Base-by-base conservation (phyloP, 371 early-diverging fungal genomes). In the Mucor mucedo region DNA sequence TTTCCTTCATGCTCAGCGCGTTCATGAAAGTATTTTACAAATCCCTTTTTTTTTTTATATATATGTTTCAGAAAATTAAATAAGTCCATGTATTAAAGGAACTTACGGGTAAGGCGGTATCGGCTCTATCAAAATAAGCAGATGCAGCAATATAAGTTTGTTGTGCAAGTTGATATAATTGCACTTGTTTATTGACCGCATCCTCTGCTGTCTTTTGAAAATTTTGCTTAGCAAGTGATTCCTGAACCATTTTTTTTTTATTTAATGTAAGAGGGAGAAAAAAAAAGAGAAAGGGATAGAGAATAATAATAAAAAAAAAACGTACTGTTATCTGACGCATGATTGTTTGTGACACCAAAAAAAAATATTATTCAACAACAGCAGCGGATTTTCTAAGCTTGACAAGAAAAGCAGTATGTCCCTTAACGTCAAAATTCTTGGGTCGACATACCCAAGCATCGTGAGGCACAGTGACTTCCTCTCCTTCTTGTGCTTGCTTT, bases 391-490 rank as follows among this genome's bases (percentile, higher is more conserved):
- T 87, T 53, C 84, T 74, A 41, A 89, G 68, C 53, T 84, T 84
- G 55, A 87, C 81, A 57, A 88, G 69, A 64, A 88, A 89, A 14
- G 87, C 89, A 2, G 89, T 87, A 63, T 89, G 89, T 2, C 84
- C 85, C 53, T 69, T 60, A 45, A 86, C 82, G 67, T 79, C 71
- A 76, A 78, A 69, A 69, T 72, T 82, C 60, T 79, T 82, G 40
- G 89, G 89, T 49, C 87, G 68, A 60, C 89, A 89, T 2, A 89
- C 70, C 87, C 88, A 88, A 10, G 83, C 30, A 44, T 60, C 60
- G 5, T 38, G 27, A 57, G 47, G 49, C n/a, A 47, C 45, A 45
- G 9, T 9, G 29, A 5, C 47, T 30, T 35, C 58, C 21, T 11
- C 29, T 16, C 52, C 27, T 2, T 45, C 65, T 66, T 69, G 60